Evolutionary conservation across 2,329 filamentous ascomycete species (phyloP).

Genomic region (Nigrospora sphaerica): DNA sequence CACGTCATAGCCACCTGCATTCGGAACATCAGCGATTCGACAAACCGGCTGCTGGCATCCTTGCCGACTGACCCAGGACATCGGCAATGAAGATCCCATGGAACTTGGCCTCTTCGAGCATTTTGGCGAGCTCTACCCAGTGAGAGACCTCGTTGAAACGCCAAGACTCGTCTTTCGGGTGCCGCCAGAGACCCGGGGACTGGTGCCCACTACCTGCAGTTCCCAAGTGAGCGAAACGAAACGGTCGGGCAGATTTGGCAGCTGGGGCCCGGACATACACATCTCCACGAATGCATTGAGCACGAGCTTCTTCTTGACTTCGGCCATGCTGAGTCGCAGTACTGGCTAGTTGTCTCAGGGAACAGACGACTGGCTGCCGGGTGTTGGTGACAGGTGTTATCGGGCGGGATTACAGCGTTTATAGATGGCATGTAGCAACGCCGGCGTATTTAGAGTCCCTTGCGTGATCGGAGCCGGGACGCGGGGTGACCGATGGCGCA

Average conservation of each 20-base stretch:
- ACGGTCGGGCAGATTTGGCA: background rate
- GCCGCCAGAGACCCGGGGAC: slow-evolving; percentile 27
- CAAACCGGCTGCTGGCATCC: too few relatives aligned
- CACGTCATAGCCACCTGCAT: slow-evolving; percentile 58
- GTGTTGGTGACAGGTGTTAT: too few relatives aligned
- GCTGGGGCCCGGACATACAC: background rate
- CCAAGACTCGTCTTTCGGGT: slow-evolving; percentile 51
- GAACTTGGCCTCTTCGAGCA: slow-evolving; percentile 55
- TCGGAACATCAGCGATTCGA: too few relatives aligned
- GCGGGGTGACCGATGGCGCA: background rate
- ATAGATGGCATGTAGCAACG: too few relatives aligned
- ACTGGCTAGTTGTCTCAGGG: background rate
- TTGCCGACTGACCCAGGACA: slow-evolving; percentile 35
- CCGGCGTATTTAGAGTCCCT: too few relatives aligned
- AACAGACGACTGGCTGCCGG: background rate
- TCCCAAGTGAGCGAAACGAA: background rate
- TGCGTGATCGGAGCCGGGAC: background rate
- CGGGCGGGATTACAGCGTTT: too few relatives aligned
- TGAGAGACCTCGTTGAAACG: slow-evolving; percentile 53
- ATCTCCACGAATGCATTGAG: slow-evolving; percentile 8
- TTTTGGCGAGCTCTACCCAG: slow-evolving; percentile 57
- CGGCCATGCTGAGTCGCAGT: background rate
- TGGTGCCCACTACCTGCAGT: slow-evolving; percentile 4
- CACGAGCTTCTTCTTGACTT: slow-evolving; percentile 5
- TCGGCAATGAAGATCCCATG: slow-evolving; percentile 62